These are phyloP conservation scores for Pholiota adiposa DNA, from an alignment of 1,284 basidiomycete species.

Conservation along the genomic window DNA sequence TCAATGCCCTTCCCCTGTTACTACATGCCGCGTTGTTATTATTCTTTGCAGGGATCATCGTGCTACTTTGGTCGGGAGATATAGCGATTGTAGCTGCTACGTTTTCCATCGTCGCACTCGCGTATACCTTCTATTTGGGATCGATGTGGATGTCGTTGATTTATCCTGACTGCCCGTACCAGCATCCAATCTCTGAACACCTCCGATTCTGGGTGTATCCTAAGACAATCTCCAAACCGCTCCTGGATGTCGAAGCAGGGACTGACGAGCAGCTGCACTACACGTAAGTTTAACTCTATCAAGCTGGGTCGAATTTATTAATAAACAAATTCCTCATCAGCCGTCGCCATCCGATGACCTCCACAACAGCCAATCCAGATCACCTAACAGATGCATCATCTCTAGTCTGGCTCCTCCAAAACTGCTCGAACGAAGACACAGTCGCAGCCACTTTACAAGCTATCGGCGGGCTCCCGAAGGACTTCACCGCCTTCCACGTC, in stretches of 20 bases:
- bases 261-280: constrained; percentile 9
- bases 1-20: constrained; percentile 43
- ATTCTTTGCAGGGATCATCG: constrained; percentile 47
- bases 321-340: constrained; percentile 7
- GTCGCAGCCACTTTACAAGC: constrained; percentile 36
- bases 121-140: constrained; percentile 40
- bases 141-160: constrained; percentile 43
- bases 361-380: constrained; percentile 17
- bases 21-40: constrained; percentile 47
- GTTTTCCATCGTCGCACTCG: constrained; percentile 37
- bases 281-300: constrained; percentile 1
- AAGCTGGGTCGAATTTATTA: neutral
- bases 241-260: constrained; percentile 12
- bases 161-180: constrained; percentile 46
- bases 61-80: constrained; percentile 43
- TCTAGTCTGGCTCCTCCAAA: constrained; percentile 40
- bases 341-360: constrained; percentile 10
- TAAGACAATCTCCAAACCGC: neutral
- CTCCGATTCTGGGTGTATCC: constrained; percentile 27
- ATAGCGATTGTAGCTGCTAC: constrained; percentile 37
- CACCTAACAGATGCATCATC: constrained; percentile 39
- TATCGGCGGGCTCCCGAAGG: constrained; percentile 40
- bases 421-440: constrained; percentile 35
- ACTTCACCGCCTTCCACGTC: constrained; percentile 38
- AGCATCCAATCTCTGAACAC: constrained; percentile 43